Conservation (phyloP, 768 basidiomycete species). For the Brasilioporus rufonigricans region DNA sequence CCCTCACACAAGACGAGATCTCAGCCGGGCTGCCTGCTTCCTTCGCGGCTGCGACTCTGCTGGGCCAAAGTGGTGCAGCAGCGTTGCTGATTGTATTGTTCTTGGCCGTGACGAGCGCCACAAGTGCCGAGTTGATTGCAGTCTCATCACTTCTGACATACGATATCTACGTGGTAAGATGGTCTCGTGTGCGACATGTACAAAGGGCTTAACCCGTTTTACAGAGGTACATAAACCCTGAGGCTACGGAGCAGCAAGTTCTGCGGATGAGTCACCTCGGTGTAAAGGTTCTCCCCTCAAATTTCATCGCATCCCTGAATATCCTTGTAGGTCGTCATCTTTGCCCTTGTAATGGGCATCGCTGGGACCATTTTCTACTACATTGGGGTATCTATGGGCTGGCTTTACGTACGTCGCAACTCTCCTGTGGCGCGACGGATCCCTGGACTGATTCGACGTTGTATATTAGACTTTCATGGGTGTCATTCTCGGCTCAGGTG, state of each 20-base stretch:
- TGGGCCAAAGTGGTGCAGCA: conserved; percentile 78
- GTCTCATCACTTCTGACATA: conserved; percentile 83
- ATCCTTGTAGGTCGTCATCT: conserved; percentile 52
- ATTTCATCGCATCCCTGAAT: background rate
- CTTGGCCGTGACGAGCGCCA: conserved; percentile 83
- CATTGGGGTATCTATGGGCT: conserved; percentile 91
- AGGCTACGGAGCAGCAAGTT: conserved; percentile 73
- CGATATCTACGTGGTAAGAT: conserved; percentile 72
- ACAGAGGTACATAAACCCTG: conserved; percentile 76
- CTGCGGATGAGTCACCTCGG: conserved; percentile 65
- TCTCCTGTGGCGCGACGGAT: background rate
- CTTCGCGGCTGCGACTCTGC: conserved; percentile 76
- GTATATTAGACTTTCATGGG: conserved; percentile 76
- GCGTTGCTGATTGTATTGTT: conserved; percentile 81
- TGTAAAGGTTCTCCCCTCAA: conserved; percentile 35
- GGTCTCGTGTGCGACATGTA: background rate
- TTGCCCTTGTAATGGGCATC: conserved; percentile 78
- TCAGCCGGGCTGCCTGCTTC: conserved; percentile 87
- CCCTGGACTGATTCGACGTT: background rate
- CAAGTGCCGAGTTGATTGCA: conserved; percentile 88
- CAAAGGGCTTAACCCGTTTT: background rate
- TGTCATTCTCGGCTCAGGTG: conserved; percentile 79
- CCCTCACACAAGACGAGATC: conserved; percentile 59
- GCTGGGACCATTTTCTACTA: conserved; percentile 85
- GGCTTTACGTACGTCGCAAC: conserved; percentile 70